Base-by-base conservation (phyloP, 768 basidiomycete species). In the Jaapia argillacea region DNA sequence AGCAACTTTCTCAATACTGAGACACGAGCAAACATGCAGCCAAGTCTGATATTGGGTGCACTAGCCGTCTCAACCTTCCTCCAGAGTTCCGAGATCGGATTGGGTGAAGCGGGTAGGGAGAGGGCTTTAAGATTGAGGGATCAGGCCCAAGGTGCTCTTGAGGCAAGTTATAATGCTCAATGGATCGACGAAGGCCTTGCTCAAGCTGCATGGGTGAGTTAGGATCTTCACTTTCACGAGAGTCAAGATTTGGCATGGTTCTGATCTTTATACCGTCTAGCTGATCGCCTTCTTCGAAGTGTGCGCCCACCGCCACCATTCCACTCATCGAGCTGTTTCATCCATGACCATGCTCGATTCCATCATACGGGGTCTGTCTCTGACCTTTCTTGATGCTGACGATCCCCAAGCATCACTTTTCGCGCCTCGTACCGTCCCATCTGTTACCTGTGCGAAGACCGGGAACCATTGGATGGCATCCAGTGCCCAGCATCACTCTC, bases 131-230 rank as follows among this genome's bases (percentile, higher is more conserved):
- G 66, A 42, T 69, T 86, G 42, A 62, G 79, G 37, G 77, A 86
- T 47, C 69, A 79, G 52, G 84, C 84, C 25, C 83, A 83, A 56
- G 67, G 71, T 40, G 74, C 79, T 7, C 60, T 87, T 49, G 81
- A 87, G 47, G 78, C 79, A 20, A 85, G 83, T 53, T 60, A 82
- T 45, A 79, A 74, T 53, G 73, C 79, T 36, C 72, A 76, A 14
- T 82, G 80, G 77, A 69, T 87, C 12, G 82, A 87, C 49, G 78
- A 82, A 52, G 76, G 74, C 24, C 69, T 86, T 5, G 81, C 77
- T 10, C 80, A 87, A 59, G 80, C 83, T 27, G 79, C 81, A 44
- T 87, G 80, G 80, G 84, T 85, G 57, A 51, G 74, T 55, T 6
- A 6, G 5, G 36, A 31, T 10, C 28, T 13, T 4, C 27, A 18